These are phyloP conservation scores for Leccinellum albellum DNA, from an alignment of 768 basidiomycete species.

Conservation along the genomic window DNA sequence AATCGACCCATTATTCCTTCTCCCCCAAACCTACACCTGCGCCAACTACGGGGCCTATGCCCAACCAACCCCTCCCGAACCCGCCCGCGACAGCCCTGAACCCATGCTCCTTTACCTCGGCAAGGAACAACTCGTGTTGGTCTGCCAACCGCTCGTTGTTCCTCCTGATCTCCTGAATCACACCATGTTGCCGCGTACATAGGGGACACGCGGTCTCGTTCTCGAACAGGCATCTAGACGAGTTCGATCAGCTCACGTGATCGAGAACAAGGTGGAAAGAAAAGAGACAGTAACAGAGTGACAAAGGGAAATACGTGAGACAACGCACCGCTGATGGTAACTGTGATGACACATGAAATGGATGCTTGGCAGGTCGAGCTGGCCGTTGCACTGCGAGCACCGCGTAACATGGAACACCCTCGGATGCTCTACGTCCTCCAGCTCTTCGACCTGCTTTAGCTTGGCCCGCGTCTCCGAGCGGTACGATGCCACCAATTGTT, in stretches of 20 bases:
- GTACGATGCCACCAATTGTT: slow-evolving; percentile 83
- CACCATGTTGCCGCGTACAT: slow-evolving; percentile 81
- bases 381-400: slow-evolving; percentile 85
- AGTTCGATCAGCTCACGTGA: neutral
- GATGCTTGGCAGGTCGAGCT: slow-evolving; percentile 87
- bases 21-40: neutral
- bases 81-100: slow-evolving; percentile 69
- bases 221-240: slow-evolving; percentile 76
- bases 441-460: slow-evolving; percentile 74
- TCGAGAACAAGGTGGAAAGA: neutral
- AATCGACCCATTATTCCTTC: neutral
- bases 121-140: slow-evolving; percentile 76
- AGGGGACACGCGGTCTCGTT: slow-evolving; percentile 87
- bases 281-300: neutral
- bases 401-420: slow-evolving; percentile 92
- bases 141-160: slow-evolving; percentile 83
- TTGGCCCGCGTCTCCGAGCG: slow-evolving; percentile 78
- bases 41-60: neutral
- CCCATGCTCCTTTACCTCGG: slow-evolving; percentile 68
- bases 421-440: slow-evolving; percentile 74
- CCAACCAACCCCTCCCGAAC: slow-evolving; percentile 63
- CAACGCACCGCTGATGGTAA: slow-evolving; percentile 82
- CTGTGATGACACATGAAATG: slow-evolving; percentile 99
- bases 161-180: slow-evolving; percentile 84
- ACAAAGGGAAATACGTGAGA: neutral